Conservation (phyloP, 2,329 filamentous ascomycete genomes). For the Fusarium citri region DNA sequence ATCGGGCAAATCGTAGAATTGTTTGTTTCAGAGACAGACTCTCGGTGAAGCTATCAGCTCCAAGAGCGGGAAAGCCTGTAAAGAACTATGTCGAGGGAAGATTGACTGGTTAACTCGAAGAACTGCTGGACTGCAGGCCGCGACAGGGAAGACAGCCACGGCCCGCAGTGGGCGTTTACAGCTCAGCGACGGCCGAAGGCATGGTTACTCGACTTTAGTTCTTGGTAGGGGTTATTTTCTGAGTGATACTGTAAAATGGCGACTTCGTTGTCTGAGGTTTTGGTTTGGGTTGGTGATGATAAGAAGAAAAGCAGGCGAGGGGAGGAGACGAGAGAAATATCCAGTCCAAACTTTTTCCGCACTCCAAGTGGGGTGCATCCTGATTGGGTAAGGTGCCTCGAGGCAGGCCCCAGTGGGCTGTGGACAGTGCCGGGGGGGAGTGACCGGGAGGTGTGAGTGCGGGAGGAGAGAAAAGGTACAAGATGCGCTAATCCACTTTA, state of each 20-base stretch:
- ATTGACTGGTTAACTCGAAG: slow-evolving; percentile 74
- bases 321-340: slow-evolving; percentile 46
- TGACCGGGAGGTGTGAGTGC: slow-evolving; percentile 24
- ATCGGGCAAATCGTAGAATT: slow-evolving; percentile 48
- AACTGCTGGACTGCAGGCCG: slow-evolving; percentile 88
- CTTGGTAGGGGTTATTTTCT: slow-evolving; percentile 54
- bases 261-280: slow-evolving; percentile 73
- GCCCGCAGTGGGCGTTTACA: slow-evolving; percentile 91
- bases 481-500: slow-evolving; percentile 29
- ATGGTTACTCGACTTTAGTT: slow-evolving; percentile 78
- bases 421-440: slow-evolving; percentile 28
- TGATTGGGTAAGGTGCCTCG: slow-evolving; percentile 38
- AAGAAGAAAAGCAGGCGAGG: slow-evolving; percentile 46
- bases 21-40: slow-evolving; percentile 55
- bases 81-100: slow-evolving; percentile 74
- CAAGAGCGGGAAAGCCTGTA: slow-evolving; percentile 65
- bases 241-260: slow-evolving; percentile 51
- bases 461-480: slow-evolving; percentile 30
- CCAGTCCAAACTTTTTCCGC: slow-evolving; percentile 46
- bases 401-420: slow-evolving; percentile 14
- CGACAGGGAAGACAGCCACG: slow-evolving; percentile 56
- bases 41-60: slow-evolving; percentile 50
- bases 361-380: slow-evolving; percentile 39
- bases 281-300: slow-evolving; percentile 50
- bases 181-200: slow-evolving; percentile 85